Evolutionary conservation across 345 rosid species (phyloP), one percentile per base, ranked within the genome.

Genomic region (Laguncularia racemosa): DNA sequence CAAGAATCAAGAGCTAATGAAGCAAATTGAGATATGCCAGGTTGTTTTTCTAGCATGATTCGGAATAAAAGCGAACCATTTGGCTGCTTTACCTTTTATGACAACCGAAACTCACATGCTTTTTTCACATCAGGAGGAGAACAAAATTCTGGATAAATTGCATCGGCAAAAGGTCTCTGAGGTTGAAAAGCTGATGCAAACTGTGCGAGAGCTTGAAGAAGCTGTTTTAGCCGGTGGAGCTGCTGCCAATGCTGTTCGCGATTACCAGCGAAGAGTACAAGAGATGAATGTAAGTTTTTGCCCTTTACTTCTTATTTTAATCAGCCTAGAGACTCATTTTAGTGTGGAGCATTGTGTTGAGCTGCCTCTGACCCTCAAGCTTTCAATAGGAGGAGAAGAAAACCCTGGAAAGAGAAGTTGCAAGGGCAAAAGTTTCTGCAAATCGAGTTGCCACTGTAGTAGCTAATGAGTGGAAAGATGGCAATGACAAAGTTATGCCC

Each of bases 21-120:
- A 78, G 67, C 83, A 78, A 72, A 74, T 78, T 46, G 83, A 74
- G 62, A 78, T 78, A 46, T 78, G 79, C 63, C 83, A 78, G 79
- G 83, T 78, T 44, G 46, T 26, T 43, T 33, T 60, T 23, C 48
- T 20, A 38, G 13, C 28, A 17, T 18, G 33, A 44, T 19, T 54
- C 26, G 46, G 44, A 16, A 14, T 59, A 20, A 33, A 54, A 20
- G 16, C 13, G 33, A 50, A 40, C 38, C 61, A 48, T 14, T 59
- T 46, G 16, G 13, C 12, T 26, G 20, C 26, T 11, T 19, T 11
- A 20, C 21, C 28, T 10, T 7, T 11, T 50, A 54, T 33, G 51
- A 58, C 20, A 14, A 43, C 20, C 44, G 12, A 48, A 47, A 33
- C 26, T 43, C 45, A 23, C 28, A n/a, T 15, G 1, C 65, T 48